Evolutionary conservation across 2,329 filamentous ascomycete genomes (phyloP), one percentile per base, ranked within the genome.

Genomic region (Aspergillus ochraceoroseus): DNA sequence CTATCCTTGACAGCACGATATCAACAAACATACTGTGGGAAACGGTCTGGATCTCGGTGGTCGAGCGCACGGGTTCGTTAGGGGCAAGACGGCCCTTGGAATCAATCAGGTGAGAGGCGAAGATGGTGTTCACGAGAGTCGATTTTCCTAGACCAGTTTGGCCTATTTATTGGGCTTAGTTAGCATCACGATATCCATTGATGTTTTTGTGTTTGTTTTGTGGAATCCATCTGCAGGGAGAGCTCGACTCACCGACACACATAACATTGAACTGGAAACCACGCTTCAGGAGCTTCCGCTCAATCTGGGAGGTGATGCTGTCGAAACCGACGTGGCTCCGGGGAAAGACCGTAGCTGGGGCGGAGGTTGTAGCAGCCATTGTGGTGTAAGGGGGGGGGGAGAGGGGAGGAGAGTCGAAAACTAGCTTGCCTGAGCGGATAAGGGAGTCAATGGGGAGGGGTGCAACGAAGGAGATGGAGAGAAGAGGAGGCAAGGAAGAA

Each of bases 201-300:
- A n/a, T n/a, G n/a, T n/a, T n/a, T n/a, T n/a, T n/a, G n/a, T n/a
- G n/a, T n/a, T n/a, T n/a, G n/a, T n/a, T n/a, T n/a, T n/a, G n/a
- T n/a, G n/a, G n/a, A n/a, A n/a, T n/a, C 13, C 23, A 6, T 23
- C 3, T 18, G 33, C 6, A n/a, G 28, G 25, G 17, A 12, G 34
- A 28, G 27, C 15, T 28, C 7, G 49, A 83, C 90, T 68, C 77
- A 96, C 92, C 92, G 68, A 96, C 92, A 69, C 89, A 95, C 71
- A 96, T 96, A 65, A 96, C 85, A 70, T 98, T 98, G 82, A 98
- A 98, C 73, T 98, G 92, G 73, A 98, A 98, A 61, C 92, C 92
- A 73, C 92, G 88, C 80, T 98, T 98, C 74, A 98, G 71, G 66
- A 96, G 84, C 84, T 98, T 98, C 75, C 87, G 85, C 83, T 98